A percentile compares a stretch with the other conserved stretches of the same genome.
These are phyloP conservation scores for Saussurea involucrata DNA, from an alignment of 129 eudicot species.

Conservation along the genomic window DNA sequence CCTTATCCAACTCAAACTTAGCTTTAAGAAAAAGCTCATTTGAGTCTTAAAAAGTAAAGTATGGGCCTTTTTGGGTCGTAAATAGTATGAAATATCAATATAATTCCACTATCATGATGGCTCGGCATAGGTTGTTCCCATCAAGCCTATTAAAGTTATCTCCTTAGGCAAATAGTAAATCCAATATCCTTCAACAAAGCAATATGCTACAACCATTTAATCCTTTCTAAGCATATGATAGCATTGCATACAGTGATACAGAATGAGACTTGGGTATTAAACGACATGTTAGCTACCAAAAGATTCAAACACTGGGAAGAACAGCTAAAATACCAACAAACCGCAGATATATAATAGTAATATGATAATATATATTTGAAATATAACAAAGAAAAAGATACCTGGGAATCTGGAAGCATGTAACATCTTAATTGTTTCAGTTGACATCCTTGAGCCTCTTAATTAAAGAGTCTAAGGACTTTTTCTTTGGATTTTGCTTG, in stretches of 20 bases:
- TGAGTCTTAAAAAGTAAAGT: not conserved
- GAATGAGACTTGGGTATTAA: constrained; percentile 26
- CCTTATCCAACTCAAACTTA: constrained; percentile 13
- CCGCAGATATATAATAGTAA: constrained; percentile 12
- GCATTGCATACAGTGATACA: constrained; percentile 36
- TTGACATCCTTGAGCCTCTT: constrained; percentile 93
- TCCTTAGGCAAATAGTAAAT: constrained; percentile 8
- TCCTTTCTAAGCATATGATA: constrained; percentile 12
- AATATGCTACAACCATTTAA: not conserved
- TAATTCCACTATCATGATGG: constrained; percentile 2
- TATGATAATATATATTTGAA: constrained; percentile 17
- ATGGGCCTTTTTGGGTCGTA: not conserved
- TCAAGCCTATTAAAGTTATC: not conserved
- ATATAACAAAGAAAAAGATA: constrained; percentile 19
- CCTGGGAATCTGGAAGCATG: constrained; percentile 24
- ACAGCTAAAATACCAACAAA: constrained; percentile 14
- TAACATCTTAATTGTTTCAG: constrained; percentile 32
- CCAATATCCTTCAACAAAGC: not conserved
- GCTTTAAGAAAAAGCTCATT: not conserved
- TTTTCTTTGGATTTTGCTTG: constrained; percentile 84
- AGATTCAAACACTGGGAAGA: constrained; percentile 15
- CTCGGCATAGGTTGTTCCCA: not conserved
- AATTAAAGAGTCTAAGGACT: constrained; percentile 84
- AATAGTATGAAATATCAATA: not conserved
- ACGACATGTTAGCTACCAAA: constrained; percentile 16